phyloP scores from a whole-genome alignment of 2,329 filamentous ascomycete genomes.

The Cladosporium sp. region DNA sequence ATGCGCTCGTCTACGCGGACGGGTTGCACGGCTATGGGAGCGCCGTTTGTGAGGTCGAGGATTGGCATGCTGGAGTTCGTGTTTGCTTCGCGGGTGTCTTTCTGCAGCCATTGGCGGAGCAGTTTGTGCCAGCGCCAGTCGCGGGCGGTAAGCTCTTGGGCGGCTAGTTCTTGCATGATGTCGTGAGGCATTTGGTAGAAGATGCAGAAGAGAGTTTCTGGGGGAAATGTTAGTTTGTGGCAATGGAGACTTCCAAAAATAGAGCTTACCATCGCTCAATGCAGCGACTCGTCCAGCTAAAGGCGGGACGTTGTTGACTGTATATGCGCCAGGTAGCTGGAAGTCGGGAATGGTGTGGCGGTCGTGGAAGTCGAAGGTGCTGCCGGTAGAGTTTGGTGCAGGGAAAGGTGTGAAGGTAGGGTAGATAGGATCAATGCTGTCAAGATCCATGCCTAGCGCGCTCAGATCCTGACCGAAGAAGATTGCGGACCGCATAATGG shows the following conservation, averaged over 20 bases:
- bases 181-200: constrained; percentile 66
- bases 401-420: constrained; percentile 63
- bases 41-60: constrained; percentile 25
- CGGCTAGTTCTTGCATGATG: constrained; percentile 62
- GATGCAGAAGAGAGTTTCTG: constrained; percentile 65
- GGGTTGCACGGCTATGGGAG: constrained; percentile 30
- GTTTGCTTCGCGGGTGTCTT: constrained; percentile 41
- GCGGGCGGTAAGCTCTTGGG: constrained; percentile 53
- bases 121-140: constrained; percentile 55
- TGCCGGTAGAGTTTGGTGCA: constrained; percentile 30
- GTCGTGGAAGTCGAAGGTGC: constrained; percentile 35
- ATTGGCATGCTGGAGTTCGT: constrained; percentile 24
- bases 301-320: constrained; percentile 61
- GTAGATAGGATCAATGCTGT: constrained; percentile 50
- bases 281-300: constrained; percentile 40
- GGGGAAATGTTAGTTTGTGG: constrained; percentile 27
- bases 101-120: constrained; percentile 53
- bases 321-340: constrained; percentile 60
- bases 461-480: constrained; percentile 62
- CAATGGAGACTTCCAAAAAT: neutral
- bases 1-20: constrained; percentile 43
- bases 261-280: constrained; percentile 31
- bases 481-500: constrained; percentile 34
- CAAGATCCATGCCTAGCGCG: constrained; percentile 60
- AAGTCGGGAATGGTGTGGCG: constrained; percentile 62